phyloP scores from a whole-genome alignment of 192 early-diverging fungal genomes.

The Gonapodya sp. region DNA sequence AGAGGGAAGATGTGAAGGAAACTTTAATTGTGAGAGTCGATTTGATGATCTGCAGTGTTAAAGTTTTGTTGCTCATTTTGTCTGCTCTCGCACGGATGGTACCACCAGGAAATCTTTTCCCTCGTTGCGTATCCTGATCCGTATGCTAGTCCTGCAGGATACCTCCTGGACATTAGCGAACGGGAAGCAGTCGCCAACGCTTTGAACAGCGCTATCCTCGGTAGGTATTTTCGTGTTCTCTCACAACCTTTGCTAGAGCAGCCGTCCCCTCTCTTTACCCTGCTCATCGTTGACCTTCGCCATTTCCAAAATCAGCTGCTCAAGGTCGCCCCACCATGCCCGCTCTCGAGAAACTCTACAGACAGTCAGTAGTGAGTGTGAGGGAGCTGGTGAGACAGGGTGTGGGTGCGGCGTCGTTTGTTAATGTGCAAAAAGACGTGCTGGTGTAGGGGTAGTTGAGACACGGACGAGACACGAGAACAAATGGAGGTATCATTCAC shows the following conservation, averaged over 20 bases:
- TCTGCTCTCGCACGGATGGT: too few relatives aligned
- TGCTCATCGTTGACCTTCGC: too few relatives aligned
- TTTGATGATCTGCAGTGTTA: neutral
- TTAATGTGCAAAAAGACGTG: slow-evolving; percentile 11
- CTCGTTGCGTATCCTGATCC: slow-evolving; percentile 62
- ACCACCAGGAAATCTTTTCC: slow-evolving; percentile 60
- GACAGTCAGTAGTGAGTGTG: slow-evolving; percentile 10
- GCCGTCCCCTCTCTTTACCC: too few relatives aligned
- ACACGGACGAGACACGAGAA: too few relatives aligned
- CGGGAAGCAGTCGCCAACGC: slow-evolving; percentile 51
- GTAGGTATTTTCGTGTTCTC: neutral
- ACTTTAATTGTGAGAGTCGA: slow-evolving; percentile 23
- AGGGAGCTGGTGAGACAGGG: slow-evolving; percentile 11
- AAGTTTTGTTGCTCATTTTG: neutral
- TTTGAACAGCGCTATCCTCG: slow-evolving; percentile 60
- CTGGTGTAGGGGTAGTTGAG: too few relatives aligned
- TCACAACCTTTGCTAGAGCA: neutral
- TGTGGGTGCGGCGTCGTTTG: slow-evolving; percentile 12
- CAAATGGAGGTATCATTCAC: too few relatives aligned
- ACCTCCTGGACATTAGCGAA: slow-evolving; percentile 38
- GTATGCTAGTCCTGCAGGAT: slow-evolving; percentile 31
- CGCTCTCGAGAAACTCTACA: slow-evolving; percentile 11
- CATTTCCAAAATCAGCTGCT: too few relatives aligned
- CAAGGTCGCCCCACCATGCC: slow-evolving; percentile 11
- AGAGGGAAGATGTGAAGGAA: slow-evolving; percentile 29